phyloP scores from a whole-genome alignment of 2,329 filamentous ascomycete species.

The Podosphaera fusca region DNA sequence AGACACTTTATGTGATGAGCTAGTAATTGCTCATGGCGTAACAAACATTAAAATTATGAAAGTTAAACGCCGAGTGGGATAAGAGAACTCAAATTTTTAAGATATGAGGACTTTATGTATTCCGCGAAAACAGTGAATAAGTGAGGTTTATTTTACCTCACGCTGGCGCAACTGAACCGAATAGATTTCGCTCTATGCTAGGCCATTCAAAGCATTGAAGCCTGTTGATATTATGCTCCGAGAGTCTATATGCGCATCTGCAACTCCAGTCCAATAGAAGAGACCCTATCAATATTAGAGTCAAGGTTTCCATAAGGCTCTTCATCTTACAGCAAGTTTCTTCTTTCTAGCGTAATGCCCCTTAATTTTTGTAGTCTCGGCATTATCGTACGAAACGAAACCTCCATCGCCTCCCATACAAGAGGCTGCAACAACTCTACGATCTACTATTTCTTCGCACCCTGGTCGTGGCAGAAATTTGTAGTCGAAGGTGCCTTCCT shows the following conservation, averaged over 20 bases:
- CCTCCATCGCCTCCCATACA: constrained; percentile 52
- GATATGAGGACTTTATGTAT: no score
- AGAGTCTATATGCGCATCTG: constrained; percentile 35
- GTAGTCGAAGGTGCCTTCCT: constrained; percentile 55
- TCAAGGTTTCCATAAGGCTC: neutral
- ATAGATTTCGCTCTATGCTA: neutral
- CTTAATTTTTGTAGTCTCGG: constrained; percentile 53
- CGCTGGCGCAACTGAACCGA: no score
- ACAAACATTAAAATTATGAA: no score
- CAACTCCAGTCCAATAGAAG: constrained; percentile 65
- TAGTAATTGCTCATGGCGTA: no score
- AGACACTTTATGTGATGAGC: no score
- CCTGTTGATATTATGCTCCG: constrained; percentile 35
- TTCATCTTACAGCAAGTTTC: constrained; percentile 31
- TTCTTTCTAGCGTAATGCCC: constrained; percentile 50
- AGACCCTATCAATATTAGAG: constrained; percentile 28
- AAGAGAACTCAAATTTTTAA: no score
- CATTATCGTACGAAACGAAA: constrained; percentile 62
- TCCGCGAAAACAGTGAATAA: no score
- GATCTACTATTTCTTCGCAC: constrained; percentile 45
- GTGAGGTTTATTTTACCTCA: no score
- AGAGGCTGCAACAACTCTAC: constrained; percentile 42
- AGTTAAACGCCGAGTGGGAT: no score
- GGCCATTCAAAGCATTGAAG: constrained; percentile 29
- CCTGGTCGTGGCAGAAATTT: constrained; percentile 37